A percentile compares a stretch with the other conserved stretches of the same genome.
phyloP scores from a whole-genome alignment of 1,284 basidiomycete species.

The Cutaneotrichosporon mucoides region DNA sequence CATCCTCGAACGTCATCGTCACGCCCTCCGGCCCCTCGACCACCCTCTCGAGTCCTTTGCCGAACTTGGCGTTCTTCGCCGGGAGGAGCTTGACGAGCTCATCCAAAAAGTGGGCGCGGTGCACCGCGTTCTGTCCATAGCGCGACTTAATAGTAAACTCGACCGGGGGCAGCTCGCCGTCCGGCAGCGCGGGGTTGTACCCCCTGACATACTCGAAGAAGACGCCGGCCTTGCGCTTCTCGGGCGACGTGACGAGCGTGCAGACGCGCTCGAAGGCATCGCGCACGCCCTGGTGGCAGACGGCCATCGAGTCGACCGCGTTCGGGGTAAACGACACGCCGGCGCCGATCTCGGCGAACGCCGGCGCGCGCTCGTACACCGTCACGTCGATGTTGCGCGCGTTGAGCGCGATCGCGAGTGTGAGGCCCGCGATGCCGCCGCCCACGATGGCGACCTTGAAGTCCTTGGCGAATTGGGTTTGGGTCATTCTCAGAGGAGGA shows the following conservation, averaged over 20 bases:
- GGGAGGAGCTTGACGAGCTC: slow-evolving; percentile 19
- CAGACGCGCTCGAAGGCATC: slow-evolving; percentile 18
- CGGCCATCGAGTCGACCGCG: slow-evolving; percentile 17
- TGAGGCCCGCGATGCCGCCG: slow-evolving; percentile 16
- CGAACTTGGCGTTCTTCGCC: slow-evolving; percentile 6
- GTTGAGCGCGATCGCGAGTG: slow-evolving; percentile 18
- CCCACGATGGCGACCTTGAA: slow-evolving; percentile 18
- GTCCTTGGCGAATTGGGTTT: not conserved
- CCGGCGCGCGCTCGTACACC: slow-evolving; percentile 20
- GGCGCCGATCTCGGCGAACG: slow-evolving; percentile 25
- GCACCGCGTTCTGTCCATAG: slow-evolving; percentile 20
- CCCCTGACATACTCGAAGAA: slow-evolving; percentile 18
- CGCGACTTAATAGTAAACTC: slow-evolving; percentile 8
- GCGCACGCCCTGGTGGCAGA: slow-evolving; percentile 15
- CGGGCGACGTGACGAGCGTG: slow-evolving; percentile 13
- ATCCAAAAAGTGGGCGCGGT: slow-evolving; percentile 24
- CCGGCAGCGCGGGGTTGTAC: slow-evolving; percentile 2
- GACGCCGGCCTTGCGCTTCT: slow-evolving; percentile 8
- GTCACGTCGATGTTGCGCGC: slow-evolving; percentile 10
- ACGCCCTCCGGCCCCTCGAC: not conserved
- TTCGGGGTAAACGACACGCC: slow-evolving; percentile 21
- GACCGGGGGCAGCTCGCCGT: slow-evolving; percentile 2
- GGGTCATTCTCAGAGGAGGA: not conserved
- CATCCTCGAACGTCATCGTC: slow-evolving; percentile 16
- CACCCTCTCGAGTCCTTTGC: slow-evolving; percentile 11